Evolutionary conservation across 306 rosid genomes (phyloP), one percentile per base, ranked within the genome.

Genomic region (Arachis hypogaea): DNA sequence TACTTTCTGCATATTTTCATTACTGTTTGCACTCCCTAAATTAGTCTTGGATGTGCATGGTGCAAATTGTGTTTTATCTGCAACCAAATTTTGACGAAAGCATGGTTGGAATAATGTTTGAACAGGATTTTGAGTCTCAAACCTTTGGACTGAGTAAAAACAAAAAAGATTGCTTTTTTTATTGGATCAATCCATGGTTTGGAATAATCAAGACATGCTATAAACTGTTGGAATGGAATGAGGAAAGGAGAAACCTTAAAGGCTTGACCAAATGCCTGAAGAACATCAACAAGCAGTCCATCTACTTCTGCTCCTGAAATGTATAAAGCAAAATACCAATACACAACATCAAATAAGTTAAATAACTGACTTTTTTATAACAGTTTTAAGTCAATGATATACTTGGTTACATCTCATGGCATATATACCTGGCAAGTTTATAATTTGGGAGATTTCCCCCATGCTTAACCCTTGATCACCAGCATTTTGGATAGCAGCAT

Each of bases 391-490:
- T 56, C 63, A 51, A 63, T 56, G 77, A 63, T 54, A 46, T 49
- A 41, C 45, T 54, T 60, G 8, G 40, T 40, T 14, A 72, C 67
- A 83, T 61, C 29, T 44, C 57, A 59, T 30, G 78, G 44, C 41
- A 80, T 63, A 74, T 3, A 55, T 85, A 93, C 98, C 96, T 83
- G 92, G 90, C 73, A 68, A 71, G 81, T 88, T 80, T 77, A 85
- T 80, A 60, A 83, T 38, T 73, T 41, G 85, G 72, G 92, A 82
- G 82, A 94, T 80, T 81, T 92, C 97, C 74, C 76, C 83, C 40
- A 89, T 82, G 85, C 90, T 78, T 86, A 94, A 86, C 69, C 99
- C 99, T 81, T 89, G 97, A 80, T 94, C 99, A 67, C 99, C 96
- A 49, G 90, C 93, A 81, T 80, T 88, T 79, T 82, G 90, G 72